Evolutionary conservation across 2,329 filamentous ascomycete species (phyloP).

Genomic region (Pseudocercospora fijiensis): DNA sequence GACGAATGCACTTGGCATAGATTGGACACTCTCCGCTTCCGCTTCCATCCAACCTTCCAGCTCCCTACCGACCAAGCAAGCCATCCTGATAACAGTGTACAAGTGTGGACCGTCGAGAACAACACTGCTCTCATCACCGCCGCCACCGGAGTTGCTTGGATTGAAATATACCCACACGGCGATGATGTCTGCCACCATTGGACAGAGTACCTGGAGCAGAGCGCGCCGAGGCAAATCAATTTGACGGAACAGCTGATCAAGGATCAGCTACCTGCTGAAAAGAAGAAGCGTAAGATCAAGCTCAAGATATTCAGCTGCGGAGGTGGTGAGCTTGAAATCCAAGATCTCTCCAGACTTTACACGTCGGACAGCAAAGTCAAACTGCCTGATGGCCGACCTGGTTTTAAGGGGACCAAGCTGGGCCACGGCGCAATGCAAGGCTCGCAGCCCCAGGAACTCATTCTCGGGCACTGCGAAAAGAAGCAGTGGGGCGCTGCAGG

Average conservation of each 20-base stretch:
- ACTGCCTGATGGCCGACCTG: slow-evolving; percentile 70
- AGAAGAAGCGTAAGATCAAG: slow-evolving; percentile 67
- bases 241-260: slow-evolving; percentile 75
- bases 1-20: slow-evolving; percentile 93
- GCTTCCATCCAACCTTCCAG: slow-evolving; percentile 85
- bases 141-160: slow-evolving; percentile 75
- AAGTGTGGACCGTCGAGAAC: slow-evolving; percentile 81
- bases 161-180: slow-evolving; percentile 79
- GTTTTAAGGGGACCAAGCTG: slow-evolving; percentile 72
- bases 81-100: slow-evolving; percentile 70
- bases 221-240: slow-evolving; percentile 68
- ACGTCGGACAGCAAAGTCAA: slow-evolving; percentile 73
- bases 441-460: slow-evolving; percentile 66
- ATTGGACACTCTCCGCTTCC: slow-evolving; percentile 83
- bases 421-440: slow-evolving; percentile 71
- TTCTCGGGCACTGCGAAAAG: slow-evolving; percentile 67
- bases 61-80: slow-evolving; percentile 70
- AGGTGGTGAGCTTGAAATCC: slow-evolving; percentile 70
- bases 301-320: slow-evolving; percentile 74
- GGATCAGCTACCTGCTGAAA: slow-evolving; percentile 67
- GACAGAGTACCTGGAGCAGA: slow-evolving; percentile 72
- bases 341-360: slow-evolving; percentile 69
- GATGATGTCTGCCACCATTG: slow-evolving; percentile 77
- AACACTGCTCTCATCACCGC: slow-evolving; percentile 75
- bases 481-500: slow-evolving; percentile 41